phyloP scores from a whole-genome alignment of 2,329 filamentous ascomycete species.

The Alternaria triticimaculans region DNA sequence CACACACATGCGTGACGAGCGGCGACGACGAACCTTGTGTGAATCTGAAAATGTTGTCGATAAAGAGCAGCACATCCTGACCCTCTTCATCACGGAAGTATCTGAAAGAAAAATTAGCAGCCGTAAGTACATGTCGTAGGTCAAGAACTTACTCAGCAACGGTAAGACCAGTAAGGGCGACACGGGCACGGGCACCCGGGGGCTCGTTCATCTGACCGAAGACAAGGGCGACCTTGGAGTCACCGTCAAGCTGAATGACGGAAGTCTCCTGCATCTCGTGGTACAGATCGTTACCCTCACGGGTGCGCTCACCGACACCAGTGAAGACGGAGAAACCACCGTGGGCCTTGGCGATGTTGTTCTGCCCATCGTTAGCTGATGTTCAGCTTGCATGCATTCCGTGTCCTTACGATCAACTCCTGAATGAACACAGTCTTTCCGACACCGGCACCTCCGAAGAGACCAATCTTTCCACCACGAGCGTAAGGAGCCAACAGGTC shows the following conservation, averaged over 20 bases:
- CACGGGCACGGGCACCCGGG: slow-evolving; percentile 98
- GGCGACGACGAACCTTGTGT: too few species aligned
- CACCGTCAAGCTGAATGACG: slow-evolving; percentile 98
- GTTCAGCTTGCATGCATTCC: not conserved
- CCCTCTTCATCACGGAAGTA: slow-evolving; percentile 83
- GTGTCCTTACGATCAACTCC: slow-evolving; percentile 83
- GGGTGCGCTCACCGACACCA: slow-evolving; percentile 99
- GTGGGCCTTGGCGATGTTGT: slow-evolving; percentile 99
- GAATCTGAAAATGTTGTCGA: slow-evolving; percentile 74
- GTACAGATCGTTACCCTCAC: slow-evolving; percentile 99
- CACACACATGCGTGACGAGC: too few species aligned
- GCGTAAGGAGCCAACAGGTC: slow-evolving; percentile 98
- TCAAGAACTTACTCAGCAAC: not conserved
- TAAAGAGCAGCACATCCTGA: slow-evolving; percentile 98
- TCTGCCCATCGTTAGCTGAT: slow-evolving; percentile 58
- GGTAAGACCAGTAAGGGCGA: slow-evolving; percentile 83
- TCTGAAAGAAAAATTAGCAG: too few species aligned
- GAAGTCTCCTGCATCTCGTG: slow-evolving; percentile 99
- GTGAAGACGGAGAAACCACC: slow-evolving; percentile 99
- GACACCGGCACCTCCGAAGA: slow-evolving; percentile 99
- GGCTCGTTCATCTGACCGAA: slow-evolving; percentile 99
- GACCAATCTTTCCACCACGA: slow-evolving; percentile 99
- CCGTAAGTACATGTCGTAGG: too few species aligned
- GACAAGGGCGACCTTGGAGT: slow-evolving; percentile 98
- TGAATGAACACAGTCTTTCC: slow-evolving; percentile 99